Percentiles rank a stretch among this genome's conserved stretches.
phyloP scores from a whole-genome alignment of 345 rosid genomes.

The Melastoma malabathricum region DNA sequence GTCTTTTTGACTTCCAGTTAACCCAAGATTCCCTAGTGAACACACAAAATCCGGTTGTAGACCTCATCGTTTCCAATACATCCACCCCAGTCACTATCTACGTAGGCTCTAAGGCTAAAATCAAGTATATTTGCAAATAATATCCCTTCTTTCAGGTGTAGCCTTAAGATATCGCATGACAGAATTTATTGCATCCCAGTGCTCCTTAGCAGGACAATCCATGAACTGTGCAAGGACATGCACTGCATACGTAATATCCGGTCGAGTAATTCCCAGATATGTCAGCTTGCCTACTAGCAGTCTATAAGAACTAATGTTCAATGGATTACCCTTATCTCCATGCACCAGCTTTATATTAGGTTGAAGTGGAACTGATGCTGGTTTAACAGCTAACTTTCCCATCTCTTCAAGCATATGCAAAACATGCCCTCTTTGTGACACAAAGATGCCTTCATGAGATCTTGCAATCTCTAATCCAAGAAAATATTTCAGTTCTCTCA shows the following conservation, averaged over 20 bases:
- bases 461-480: neutral
- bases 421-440: neutral
- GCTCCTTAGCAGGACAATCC: neutral
- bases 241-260: neutral
- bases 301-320: neutral
- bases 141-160: neutral
- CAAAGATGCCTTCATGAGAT: neutral
- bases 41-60: neutral
- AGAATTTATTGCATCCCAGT: neutral
- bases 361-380: neutral
- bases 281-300: neutral
- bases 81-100: neutral
- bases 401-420: neutral
- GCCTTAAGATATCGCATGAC: neutral
- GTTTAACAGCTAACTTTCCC: neutral
- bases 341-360: neutral
- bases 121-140: neutral
- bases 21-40: neutral
- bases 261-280: neutral
- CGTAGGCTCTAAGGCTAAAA: neutral
- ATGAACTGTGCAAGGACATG: neutral
- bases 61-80: neutral
- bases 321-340: neutral
- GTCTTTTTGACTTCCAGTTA: constrained; percentile 1
- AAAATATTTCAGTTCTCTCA: neutral